These are phyloP conservation scores for Ophiosphaerella korrae DNA, from an alignment of 2,329 filamentous ascomycete genomes.

Conservation along the genomic window DNA sequence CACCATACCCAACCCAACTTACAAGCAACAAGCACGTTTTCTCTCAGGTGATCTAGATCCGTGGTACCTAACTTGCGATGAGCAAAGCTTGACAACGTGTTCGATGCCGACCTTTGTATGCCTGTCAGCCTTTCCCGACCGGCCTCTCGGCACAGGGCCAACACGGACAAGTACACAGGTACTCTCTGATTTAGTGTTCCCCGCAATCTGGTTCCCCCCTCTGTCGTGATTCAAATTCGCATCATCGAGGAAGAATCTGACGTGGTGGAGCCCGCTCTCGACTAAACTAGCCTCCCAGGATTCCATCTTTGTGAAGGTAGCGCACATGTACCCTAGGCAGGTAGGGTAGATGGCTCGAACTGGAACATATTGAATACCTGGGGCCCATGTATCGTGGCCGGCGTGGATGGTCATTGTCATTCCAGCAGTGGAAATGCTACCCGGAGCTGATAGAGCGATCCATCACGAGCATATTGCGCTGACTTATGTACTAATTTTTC, in stretches of 20 bases:
- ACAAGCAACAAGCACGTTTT: constrained; percentile 8
- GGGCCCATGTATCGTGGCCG: too few species aligned
- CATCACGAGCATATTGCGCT: constrained; percentile 27
- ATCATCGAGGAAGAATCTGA: constrained; percentile 18
- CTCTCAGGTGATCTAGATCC: background rate
- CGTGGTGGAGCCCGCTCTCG: constrained; percentile 16
- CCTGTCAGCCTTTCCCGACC: background rate
- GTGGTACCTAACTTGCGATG: background rate
- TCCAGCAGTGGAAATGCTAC: constrained; percentile 6
- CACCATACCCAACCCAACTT: background rate
- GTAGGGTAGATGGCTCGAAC: too few species aligned
- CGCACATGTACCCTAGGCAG: constrained; percentile 4
- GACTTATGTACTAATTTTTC: constrained; percentile 16
- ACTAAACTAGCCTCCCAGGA: constrained; percentile 20
- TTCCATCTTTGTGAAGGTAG: constrained; percentile 10
- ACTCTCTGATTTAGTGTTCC: constrained; percentile 27
- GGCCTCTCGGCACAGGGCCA: constrained; percentile 7
- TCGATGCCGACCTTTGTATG: constrained; percentile 6
- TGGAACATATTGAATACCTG: background rate
- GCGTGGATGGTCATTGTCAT: constrained; percentile 6
- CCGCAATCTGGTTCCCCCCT: constrained; percentile 25
- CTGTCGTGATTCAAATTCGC: constrained; percentile 12
- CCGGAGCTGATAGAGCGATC: constrained; percentile 16
- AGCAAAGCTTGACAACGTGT: constrained; percentile 4
- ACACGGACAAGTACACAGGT: background rate